Percentiles rank a stretch among this genome's conserved stretches.
Evolutionary conservation across 2,329 filamentous ascomycete species (phyloP).

Genomic region (Curvularia eragrostidis): DNA sequence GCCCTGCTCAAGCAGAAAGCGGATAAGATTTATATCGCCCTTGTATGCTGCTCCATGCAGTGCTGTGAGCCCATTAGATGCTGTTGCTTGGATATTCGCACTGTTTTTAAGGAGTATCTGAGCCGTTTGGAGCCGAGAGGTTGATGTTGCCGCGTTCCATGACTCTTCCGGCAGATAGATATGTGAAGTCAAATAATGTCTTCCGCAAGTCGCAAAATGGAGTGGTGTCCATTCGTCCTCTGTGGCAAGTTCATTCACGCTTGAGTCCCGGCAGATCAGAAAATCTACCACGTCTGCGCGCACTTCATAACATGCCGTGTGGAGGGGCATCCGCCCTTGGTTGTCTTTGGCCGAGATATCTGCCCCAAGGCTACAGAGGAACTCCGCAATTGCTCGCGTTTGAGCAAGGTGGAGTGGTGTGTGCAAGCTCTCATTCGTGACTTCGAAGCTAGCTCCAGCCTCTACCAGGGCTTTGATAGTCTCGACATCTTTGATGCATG

Average conservation of each 20-base stretch:
- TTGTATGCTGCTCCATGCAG: background rate
- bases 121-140: background rate
- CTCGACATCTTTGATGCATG: background rate
- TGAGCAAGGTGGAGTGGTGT: background rate
- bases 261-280: background rate
- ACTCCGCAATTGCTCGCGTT: slow-evolving; percentile 1
- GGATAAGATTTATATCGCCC: background rate
- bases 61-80: background rate
- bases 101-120: background rate
- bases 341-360: background rate
- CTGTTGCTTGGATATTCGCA: background rate
- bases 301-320: background rate
- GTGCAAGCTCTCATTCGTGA: background rate
- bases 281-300: background rate
- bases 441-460: background rate
- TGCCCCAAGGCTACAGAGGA: background rate
- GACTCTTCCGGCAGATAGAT: background rate
- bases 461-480: background rate
- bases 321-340: background rate
- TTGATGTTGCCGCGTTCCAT: background rate
- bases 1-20: background rate
- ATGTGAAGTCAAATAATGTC: background rate
- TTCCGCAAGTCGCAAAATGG: background rate
- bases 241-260: background rate
- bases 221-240: background rate